Percentiles rank a stretch among this genome's conserved stretches.
Evolutionary conservation across 768 basidiomycete species (phyloP).

Genomic region (Boletellus sp.): DNA sequence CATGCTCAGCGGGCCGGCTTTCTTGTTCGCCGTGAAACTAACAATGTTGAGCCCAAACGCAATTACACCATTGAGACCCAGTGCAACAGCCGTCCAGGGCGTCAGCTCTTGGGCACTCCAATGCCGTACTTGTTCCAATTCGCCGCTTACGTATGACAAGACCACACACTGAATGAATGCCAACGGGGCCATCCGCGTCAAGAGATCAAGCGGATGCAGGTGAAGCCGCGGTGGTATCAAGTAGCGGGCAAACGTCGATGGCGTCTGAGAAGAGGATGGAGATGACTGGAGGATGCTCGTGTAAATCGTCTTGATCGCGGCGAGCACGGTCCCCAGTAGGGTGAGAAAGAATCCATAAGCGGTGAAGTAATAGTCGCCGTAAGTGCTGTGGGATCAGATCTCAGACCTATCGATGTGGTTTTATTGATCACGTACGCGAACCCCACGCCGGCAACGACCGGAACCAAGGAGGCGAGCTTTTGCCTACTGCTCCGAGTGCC

Average conservation of each 20-base stretch:
- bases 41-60: slow-evolving; percentile 94
- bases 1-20: slow-evolving; percentile 86
- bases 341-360: slow-evolving; percentile 81
- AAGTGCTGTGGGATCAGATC: slow-evolving; percentile 58
- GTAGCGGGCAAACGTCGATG: slow-evolving; percentile 15
- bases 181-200: slow-evolving; percentile 87
- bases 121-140: slow-evolving; percentile 59
- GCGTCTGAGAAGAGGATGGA: slow-evolving; percentile 16
- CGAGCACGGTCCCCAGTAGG: slow-evolving; percentile 84
- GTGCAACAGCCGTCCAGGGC: slow-evolving; percentile 42
- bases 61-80: slow-evolving; percentile 76
- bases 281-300: slow-evolving; percentile 77
- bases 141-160: slow-evolving; percentile 76
- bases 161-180: slow-evolving; percentile 85
- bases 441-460: slow-evolving; percentile 86
- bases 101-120: slow-evolving; percentile 43
- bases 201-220: slow-evolving; percentile 78
- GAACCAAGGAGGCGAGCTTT: slow-evolving; percentile 72
- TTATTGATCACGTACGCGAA: slow-evolving; percentile 57
- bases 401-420: neutral
- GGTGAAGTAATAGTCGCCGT: slow-evolving; percentile 94
- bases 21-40: slow-evolving; percentile 93
- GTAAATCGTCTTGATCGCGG: slow-evolving; percentile 89
- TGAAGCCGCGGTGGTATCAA: slow-evolving; percentile 34
- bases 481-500: slow-evolving; percentile 52